These are phyloP conservation scores for Apophysomyces variabilis DNA, from an alignment of 371 early-diverging fungal species.

Conservation along the genomic window DNA sequence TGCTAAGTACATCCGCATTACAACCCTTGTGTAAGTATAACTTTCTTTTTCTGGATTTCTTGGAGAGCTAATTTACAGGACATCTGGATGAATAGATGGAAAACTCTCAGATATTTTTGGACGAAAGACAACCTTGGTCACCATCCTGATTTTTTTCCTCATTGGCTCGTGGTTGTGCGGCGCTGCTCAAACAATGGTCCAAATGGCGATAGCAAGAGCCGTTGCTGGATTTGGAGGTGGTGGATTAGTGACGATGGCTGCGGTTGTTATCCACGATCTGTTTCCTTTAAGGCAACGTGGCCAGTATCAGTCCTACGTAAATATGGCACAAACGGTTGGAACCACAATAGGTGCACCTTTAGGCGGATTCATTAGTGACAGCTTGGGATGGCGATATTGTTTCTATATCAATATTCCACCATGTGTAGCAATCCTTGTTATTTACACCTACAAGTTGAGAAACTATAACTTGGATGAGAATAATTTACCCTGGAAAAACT, in stretches of 20 bases:
- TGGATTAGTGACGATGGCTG: constrained; percentile 58
- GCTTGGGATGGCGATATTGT: constrained; percentile 67
- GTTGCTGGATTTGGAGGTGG: constrained; percentile 82
- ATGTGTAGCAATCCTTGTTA: constrained; percentile 45
- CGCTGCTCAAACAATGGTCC: constrained; percentile 54
- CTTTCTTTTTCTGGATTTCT: neutral
- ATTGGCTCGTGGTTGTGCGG: constrained; percentile 56
- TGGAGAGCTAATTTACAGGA: neutral
- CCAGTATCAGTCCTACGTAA: constrained; percentile 46
- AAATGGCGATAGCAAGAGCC: constrained; percentile 78
- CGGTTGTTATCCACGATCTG: constrained; percentile 43
- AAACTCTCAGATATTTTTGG: constrained; percentile 47
- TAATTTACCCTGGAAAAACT: constrained; percentile 17
- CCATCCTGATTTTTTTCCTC: constrained; percentile 34
- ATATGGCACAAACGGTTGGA: constrained; percentile 46
- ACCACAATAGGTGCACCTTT: constrained; percentile 43
- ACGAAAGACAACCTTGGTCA: constrained; percentile 36
- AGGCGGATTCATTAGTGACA: constrained; percentile 58
- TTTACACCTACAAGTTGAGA: constrained; percentile 29
- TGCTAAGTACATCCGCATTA: constrained; percentile 73
- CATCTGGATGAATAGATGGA: constrained; percentile 27
- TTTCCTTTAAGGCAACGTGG: constrained; percentile 39
- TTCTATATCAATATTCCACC: constrained; percentile 81
- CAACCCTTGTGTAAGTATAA: constrained; percentile 69
- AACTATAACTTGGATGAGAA: constrained; percentile 30